These are phyloP conservation scores for Zychaea mexicana DNA, from an alignment of 371 early-diverging fungal genomes.

Conservation along the genomic window DNA sequence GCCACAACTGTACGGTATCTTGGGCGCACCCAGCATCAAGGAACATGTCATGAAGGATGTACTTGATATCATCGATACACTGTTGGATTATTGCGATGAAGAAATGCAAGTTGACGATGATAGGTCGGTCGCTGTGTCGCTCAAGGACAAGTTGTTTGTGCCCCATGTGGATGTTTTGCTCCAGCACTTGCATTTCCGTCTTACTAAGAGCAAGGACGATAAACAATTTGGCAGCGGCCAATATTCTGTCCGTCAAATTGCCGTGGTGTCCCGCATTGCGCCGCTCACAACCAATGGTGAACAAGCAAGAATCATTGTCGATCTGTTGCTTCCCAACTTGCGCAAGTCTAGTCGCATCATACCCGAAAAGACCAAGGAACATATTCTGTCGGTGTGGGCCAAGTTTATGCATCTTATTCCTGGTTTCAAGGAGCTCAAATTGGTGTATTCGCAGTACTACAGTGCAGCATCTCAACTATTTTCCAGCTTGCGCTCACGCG, in stretches of 20 bases:
- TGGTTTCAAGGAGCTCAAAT: conserved; percentile 43
- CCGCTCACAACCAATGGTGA: conserved; percentile 69
- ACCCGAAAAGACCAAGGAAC: conserved; percentile 80
- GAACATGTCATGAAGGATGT: conserved; percentile 69
- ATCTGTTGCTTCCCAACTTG: conserved; percentile 83
- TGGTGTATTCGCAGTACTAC: conserved; percentile 60
- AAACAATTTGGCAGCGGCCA: conserved; percentile 53
- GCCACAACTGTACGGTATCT: conserved; percentile 65
- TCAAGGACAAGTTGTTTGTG: conserved; percentile 57
- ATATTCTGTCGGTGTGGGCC: conserved; percentile 80
- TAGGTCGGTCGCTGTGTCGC: conserved; percentile 14
- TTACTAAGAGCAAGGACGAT: conserved; percentile 55
- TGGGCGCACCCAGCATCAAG: conserved; percentile 79
- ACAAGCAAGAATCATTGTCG: conserved; percentile 69
- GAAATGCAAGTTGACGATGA: conserved; percentile 42
- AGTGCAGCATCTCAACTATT: conserved; percentile 62
- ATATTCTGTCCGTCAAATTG: conserved; percentile 75
- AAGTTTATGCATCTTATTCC: conserved; percentile 65
- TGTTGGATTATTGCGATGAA: conserved; percentile 59
- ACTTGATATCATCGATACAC: conserved; percentile 75
- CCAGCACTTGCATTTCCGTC: conserved; percentile 60
- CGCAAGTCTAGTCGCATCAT: conserved; percentile 70
- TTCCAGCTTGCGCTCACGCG: conserved; percentile 54
- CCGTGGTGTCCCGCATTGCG: conserved; percentile 79
- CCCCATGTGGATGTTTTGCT: conserved; percentile 69